Conservation (phyloP, 176 grass and related monocot species). For the Aegilops sharonensis region DNA sequence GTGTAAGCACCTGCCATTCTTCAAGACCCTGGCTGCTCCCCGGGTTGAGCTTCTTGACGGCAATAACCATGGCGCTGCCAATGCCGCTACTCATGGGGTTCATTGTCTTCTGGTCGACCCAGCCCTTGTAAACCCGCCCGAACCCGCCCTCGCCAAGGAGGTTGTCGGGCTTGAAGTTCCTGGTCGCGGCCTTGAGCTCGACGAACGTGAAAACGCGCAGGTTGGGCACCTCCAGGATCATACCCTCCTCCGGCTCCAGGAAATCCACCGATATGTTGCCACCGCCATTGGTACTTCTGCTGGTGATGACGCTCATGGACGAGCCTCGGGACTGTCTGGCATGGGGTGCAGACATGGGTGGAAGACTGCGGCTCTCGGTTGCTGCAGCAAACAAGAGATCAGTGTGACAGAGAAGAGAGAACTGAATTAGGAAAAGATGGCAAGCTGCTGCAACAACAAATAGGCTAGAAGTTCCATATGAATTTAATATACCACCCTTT, state of each 20-base stretch:
- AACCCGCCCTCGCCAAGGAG: slow-evolving; percentile 67
- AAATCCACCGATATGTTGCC: neutral
- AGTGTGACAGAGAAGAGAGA: too few species aligned
- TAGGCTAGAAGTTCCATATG: too few species aligned
- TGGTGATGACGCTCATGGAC: slow-evolving; percentile 16
- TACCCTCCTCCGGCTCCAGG: slow-evolving; percentile 48
- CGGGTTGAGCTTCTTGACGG: slow-evolving; percentile 67
- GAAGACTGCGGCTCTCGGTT: too few species aligned
- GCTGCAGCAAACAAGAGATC: too few species aligned
- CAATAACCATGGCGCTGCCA: slow-evolving; percentile 42
- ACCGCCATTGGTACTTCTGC: neutral
- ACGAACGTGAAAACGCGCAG: slow-evolving; percentile 53
- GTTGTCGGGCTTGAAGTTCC: slow-evolving; percentile 46
- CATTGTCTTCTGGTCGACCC: slow-evolving; percentile 45
- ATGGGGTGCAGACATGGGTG: slow-evolving; percentile 14
- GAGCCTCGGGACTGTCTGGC: neutral
- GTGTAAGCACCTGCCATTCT: slow-evolving; percentile 57
- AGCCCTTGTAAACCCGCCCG: slow-evolving; percentile 16
- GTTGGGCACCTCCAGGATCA: slow-evolving; percentile 56
- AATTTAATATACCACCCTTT: too few species aligned
- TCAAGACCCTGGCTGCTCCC: slow-evolving; percentile 64
- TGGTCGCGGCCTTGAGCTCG: slow-evolving; percentile 44
- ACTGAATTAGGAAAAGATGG: too few species aligned
- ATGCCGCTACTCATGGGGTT: slow-evolving; percentile 21
- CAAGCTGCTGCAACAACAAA: too few species aligned